A percentile compares a stretch with the other conserved stretches of the same genome.
Conservation (phyloP, 306 rosid species). For the Sicyos edulis region DNA sequence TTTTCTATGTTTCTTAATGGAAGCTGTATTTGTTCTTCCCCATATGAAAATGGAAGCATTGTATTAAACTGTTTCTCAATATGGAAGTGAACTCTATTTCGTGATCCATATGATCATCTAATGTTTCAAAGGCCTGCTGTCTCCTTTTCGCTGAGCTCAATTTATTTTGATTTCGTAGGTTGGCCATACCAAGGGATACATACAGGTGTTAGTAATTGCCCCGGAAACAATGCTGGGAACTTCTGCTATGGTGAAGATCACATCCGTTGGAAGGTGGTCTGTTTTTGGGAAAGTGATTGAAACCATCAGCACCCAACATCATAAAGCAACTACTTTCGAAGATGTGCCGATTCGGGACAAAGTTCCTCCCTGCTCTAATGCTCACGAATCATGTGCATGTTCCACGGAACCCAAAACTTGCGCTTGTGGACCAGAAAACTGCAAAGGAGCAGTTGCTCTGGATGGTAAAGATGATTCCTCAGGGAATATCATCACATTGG, state of each 20-base stretch:
- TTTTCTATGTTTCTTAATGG: too few relatives aligned
- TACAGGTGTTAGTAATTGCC: slow-evolving; percentile 77
- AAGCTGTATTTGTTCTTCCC: not conserved
- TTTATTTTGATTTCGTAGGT: slow-evolving; percentile 47
- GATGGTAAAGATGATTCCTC: slow-evolving; percentile 26
- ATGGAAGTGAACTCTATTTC: not conserved
- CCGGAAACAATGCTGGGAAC: slow-evolving; percentile 75
- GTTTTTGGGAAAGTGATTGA: slow-evolving; percentile 84
- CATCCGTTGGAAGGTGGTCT: slow-evolving; percentile 91
- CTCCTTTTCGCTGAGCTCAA: slow-evolving; percentile 21
- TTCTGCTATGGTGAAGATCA: slow-evolving; percentile 71
- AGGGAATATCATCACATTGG: slow-evolving; percentile 21
- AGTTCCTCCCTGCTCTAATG: slow-evolving; percentile 33
- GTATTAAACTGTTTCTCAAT: too few relatives aligned
- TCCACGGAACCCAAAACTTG: slow-evolving; percentile 38
- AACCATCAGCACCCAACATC: slow-evolving; percentile 33
- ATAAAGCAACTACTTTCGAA: slow-evolving; percentile 28
- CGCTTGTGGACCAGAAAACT: slow-evolving; percentile 58
- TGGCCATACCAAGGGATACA: slow-evolving; percentile 94
- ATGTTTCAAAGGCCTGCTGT: slow-evolving; percentile 8
- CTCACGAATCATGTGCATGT: slow-evolving; percentile 30
- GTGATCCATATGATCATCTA: not conserved
- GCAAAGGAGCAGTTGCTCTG: slow-evolving; percentile 31
- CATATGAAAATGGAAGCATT: not conserved
- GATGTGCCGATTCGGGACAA: slow-evolving; percentile 25